Percentiles rank a stretch among this genome's conserved stretches.
Evolutionary conservation across 2,329 filamentous ascomycete species (phyloP).

Genomic region (Calonectria montana): DNA sequence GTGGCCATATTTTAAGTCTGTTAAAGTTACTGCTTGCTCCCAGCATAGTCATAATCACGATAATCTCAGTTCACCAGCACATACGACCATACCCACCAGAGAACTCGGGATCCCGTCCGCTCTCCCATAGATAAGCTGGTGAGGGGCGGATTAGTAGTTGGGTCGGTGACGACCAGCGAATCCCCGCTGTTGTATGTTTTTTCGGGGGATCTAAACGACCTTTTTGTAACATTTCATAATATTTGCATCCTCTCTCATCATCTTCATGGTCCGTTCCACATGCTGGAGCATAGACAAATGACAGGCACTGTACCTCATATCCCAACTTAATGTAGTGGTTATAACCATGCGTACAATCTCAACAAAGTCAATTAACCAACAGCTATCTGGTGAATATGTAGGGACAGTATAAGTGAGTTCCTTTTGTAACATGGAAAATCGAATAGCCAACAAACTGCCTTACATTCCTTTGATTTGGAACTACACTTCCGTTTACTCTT

Average conservation of each 20-base stretch:
- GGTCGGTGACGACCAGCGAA: not conserved
- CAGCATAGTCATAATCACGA: not conserved
- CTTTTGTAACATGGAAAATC: not conserved
- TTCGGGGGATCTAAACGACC: no score
- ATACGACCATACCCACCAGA: not conserved
- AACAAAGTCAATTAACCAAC: not conserved
- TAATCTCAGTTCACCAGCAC: not conserved
- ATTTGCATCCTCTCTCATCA: no score
- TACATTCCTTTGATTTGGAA: not conserved
- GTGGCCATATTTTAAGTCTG: no score
- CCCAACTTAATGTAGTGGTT: not conserved
- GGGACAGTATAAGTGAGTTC: not conserved
- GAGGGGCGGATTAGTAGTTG: not conserved
- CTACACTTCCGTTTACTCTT: not conserved
- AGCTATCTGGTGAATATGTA: not conserved
- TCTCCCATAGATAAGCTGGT: not conserved
- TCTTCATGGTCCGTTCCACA: no score
- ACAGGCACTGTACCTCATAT: not conserved
- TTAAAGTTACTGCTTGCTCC: not conserved
- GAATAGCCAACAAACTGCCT: not conserved
- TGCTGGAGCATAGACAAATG: no score
- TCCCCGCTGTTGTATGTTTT: not conserved
- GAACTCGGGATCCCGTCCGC: not conserved
- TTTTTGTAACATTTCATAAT: no score
- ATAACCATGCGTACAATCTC: not conserved